These are phyloP conservation scores for Alternaria postmessia DNA, from an alignment of 2,329 filamentous ascomycete species.

Conservation along the genomic window DNA sequence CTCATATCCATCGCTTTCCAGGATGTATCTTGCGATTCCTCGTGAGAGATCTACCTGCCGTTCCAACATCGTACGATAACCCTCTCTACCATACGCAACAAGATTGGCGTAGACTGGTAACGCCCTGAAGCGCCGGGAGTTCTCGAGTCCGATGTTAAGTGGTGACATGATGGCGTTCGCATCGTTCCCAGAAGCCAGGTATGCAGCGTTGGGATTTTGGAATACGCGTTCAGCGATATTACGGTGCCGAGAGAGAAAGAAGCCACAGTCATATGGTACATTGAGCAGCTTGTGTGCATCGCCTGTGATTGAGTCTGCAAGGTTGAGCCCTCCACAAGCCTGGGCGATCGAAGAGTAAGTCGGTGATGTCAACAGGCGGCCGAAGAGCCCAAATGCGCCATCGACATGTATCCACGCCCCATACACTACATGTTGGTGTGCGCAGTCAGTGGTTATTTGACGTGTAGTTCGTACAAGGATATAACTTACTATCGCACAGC, in stretches of 20 bases:
- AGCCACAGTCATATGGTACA: conserved; percentile 91
- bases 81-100: conserved; percentile 73
- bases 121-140: conserved; percentile 88
- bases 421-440: conserved; percentile 53
- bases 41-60: conserved; percentile 77
- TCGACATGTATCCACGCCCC: conserved; percentile 90
- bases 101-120: conserved; percentile 88
- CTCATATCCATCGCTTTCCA: conserved; percentile 69
- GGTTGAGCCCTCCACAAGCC: conserved; percentile 71
- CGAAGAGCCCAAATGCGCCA: conserved; percentile 88
- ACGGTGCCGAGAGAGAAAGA: conserved; percentile 76
- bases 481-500: conserved; percentile 66
- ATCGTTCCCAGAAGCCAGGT: conserved; percentile 63
- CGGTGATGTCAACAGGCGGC: conserved; percentile 67
- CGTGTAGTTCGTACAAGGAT: neutral
- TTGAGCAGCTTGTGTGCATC: conserved; percentile 95
- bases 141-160: conserved; percentile 86
- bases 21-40: conserved; percentile 69
- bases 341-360: conserved; percentile 65
- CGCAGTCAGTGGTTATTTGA: neutral
- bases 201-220: conserved; percentile 82
- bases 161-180: conserved; percentile 72
- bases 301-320: conserved; percentile 86
- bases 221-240: conserved; percentile 14
- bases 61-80: conserved; percentile 73